Evolutionary conservation across 768 basidiomycete species (phyloP), one percentile per base, ranked within the genome.

Genomic region (Lentinula lateritia): DNA sequence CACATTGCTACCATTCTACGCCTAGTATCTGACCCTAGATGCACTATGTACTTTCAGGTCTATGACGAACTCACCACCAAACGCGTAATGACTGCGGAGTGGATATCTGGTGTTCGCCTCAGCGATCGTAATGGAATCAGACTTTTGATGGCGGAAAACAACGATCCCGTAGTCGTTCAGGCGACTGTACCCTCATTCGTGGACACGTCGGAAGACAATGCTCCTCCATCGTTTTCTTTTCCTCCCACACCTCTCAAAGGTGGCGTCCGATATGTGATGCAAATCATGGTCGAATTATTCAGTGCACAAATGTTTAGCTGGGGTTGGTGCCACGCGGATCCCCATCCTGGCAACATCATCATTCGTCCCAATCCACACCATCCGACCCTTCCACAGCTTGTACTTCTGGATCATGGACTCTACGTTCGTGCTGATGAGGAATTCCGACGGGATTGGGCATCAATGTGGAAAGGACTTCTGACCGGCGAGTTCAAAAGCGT

Each of bases 361-460:
- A 83, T 88, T 66, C 90, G 82, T 7, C 84, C 83, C 1, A 73
- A 84, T 28, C 85, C 86, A 18, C 68, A 68, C 15, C 66, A 75
- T 18, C 80, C 79, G 0, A 66, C 65, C 7, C 66, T 71, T 5
- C 80, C 85, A 2, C 87, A 90, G 66, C 78, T 93, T 63, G 89
- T 97, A 36, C 78, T 97, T 12, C 84, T 98, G 66, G 95, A 98
- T 70, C 95, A 98, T 70, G 95, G 95, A 1, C 76, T 98, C 10
- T 97, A 96, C 69, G 90, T 95, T 42, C 76, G 78, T 7, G 57
- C 54, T 15, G 50, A 53, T 36, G 82, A 87, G 16, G 70, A 77
- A 1, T 93, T 97, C 71, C 81, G 84, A 63, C 74, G 80, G 36
- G 84, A 95, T 60, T 96, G 95, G 78, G 88, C 89, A 16, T 74